These are phyloP conservation scores for Eleusine coracana DNA, from an alignment of 176 grass and related monocot species.

Conservation along the genomic window DNA sequence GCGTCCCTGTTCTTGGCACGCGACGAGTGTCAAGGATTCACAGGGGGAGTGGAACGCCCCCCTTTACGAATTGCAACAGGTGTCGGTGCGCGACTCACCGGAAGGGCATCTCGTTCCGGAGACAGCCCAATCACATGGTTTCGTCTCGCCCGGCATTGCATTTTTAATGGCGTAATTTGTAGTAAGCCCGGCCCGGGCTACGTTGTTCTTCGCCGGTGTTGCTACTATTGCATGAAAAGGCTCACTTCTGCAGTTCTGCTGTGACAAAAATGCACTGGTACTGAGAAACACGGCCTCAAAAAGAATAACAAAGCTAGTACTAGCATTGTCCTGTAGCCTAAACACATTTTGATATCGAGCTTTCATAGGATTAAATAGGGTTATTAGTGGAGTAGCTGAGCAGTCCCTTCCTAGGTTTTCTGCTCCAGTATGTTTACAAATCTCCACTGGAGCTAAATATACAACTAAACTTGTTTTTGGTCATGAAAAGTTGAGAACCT, in stretches of 20 bases:
- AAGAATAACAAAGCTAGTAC: neutral
- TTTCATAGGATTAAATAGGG: slow-evolving; percentile 24
- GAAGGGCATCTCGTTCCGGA: slow-evolving; percentile 48
- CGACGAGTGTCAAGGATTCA: slow-evolving; percentile 62
- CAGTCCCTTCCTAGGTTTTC: slow-evolving; percentile 20
- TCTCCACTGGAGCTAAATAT: neutral
- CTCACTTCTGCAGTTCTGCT: slow-evolving; percentile 1
- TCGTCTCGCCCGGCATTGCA: slow-evolving; percentile 61
- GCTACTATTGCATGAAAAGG: slow-evolving; percentile 53
- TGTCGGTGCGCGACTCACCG: slow-evolving; percentile 55
- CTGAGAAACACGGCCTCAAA: neutral
- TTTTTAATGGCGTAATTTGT: slow-evolving; percentile 72
- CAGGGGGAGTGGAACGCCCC: slow-evolving; percentile 34
- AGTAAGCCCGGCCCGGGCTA: slow-evolving; percentile 48
- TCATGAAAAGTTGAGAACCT: neutral
- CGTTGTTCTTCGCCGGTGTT: slow-evolving; percentile 25
- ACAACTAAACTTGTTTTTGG: neutral
- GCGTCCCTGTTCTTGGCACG: slow-evolving; percentile 55
- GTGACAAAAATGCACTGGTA: slow-evolving; percentile 18
- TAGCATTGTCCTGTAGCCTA: neutral
- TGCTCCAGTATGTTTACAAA: neutral
- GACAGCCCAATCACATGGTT: slow-evolving; percentile 68
- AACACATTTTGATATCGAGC: slow-evolving; percentile 23
- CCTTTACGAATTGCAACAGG: slow-evolving; percentile 58
- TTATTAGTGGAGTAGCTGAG: neutral